phyloP scores from a whole-genome alignment of 2,329 filamentous ascomycete genomes.

The Mollisia scopiformis region DNA sequence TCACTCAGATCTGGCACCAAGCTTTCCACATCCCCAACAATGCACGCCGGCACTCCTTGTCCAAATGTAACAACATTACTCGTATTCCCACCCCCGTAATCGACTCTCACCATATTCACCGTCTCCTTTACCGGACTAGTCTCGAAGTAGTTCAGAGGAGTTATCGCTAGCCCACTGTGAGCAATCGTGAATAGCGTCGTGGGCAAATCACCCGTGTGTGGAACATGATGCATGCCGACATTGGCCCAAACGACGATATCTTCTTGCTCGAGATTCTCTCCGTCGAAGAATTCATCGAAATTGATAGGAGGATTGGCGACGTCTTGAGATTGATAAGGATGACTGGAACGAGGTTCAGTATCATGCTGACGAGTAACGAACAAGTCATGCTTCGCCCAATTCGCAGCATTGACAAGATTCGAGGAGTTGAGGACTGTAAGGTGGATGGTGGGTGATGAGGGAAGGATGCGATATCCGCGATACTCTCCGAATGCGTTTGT shows the following conservation, averaged over 20 bases:
- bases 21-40: conserved; percentile 29
- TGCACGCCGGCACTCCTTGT: conserved; percentile 35
- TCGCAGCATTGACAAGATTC: conserved; percentile 47
- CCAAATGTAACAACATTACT: conserved; percentile 38
- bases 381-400: conserved; percentile 54
- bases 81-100: conserved; percentile 38
- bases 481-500: conserved; percentile 53
- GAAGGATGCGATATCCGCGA: conserved; percentile 52
- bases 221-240: conserved; percentile 59
- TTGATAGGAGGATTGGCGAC: conserved; percentile 50
- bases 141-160: conserved; percentile 10
- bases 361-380: conserved; percentile 55
- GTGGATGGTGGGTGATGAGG: conserved; percentile 41
- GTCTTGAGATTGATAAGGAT: conserved; percentile 49
- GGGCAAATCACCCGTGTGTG: conserved; percentile 55
- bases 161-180: conserved; percentile 4
- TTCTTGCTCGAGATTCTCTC: conserved; percentile 44
- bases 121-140: conserved; percentile 35
- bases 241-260: conserved; percentile 55
- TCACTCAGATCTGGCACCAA: conserved; percentile 31
- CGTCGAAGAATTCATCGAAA: conserved; percentile 52
- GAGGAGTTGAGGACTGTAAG: conserved; percentile 52
- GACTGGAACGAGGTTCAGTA: conserved; percentile 49
- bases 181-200: conserved; percentile 42
- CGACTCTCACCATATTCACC: conserved; percentile 44